Evolutionary conservation across 192 early-diverging fungal species (phyloP).

Genomic region (Haplosporangium gracile): DNA sequence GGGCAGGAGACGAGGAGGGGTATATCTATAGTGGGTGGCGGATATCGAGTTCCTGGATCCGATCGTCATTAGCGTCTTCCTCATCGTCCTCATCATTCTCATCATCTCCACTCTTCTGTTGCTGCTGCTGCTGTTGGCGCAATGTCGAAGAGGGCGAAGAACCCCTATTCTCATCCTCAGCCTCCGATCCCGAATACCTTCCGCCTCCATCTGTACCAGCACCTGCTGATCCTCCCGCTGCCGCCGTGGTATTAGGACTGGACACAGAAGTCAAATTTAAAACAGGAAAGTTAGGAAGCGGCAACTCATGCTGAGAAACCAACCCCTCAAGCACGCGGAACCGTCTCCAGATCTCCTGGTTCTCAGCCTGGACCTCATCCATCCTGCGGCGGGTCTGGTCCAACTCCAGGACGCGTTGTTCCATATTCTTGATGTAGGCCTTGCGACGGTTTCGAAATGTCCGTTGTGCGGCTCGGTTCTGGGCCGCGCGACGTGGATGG

Average conservation of each 20-base stretch:
- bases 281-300: neutral
- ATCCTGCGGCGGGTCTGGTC: conserved; percentile 46
- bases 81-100: neutral
- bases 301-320: conserved; percentile 9
- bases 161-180: neutral
- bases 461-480: conserved; percentile 93
- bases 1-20: neutral
- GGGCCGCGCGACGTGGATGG: conserved; percentile 82
- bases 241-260: neutral
- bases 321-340: conserved; percentile 20
- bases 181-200: neutral
- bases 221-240: neutral
- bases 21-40: conserved; percentile 6
- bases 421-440: conserved; percentile 84
- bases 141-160: neutral
- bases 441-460: conserved; percentile 91
- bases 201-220: neutral
- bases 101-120: neutral
- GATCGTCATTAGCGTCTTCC: conserved; percentile 22
- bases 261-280: conserved; percentile 23
- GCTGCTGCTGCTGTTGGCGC: conserved; percentile 7
- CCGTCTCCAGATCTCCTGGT: conserved; percentile 42
- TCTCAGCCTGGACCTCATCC: conserved; percentile 48
- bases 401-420: conserved; percentile 76
- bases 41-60: conserved; percentile 18